Evolutionary conservation across 768 basidiomycete species (phyloP).

Genomic region (Amanita jacksonii): DNA sequence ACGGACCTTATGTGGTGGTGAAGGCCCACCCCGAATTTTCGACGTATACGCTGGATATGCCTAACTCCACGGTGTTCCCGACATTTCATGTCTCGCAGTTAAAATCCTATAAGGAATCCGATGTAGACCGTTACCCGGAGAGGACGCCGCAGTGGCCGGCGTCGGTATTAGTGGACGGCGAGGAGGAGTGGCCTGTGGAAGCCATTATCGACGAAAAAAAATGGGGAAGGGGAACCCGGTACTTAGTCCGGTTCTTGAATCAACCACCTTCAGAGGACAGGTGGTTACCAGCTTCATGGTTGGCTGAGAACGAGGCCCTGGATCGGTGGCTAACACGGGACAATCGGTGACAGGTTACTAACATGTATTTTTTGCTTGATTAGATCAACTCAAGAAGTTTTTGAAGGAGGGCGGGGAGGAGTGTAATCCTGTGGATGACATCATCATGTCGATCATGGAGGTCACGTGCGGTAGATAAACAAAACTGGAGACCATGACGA

Average conservation of each 20-base stretch:
- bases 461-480: too few relatives aligned
- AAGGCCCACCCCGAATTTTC: slow-evolving; percentile 1
- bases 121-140: slow-evolving; percentile 6
- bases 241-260: slow-evolving; percentile 11
- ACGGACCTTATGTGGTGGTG: slow-evolving; percentile 28
- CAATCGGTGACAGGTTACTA: too few relatives aligned
- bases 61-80: slow-evolving; percentile 1
- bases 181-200: slow-evolving; percentile 8
- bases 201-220: slow-evolving; percentile 3
- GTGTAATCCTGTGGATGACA: too few relatives aligned
- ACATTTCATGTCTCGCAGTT: slow-evolving; percentile 6
- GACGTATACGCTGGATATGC: slow-evolving; percentile 9
- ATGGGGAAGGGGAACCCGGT: background rate
- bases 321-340: slow-evolving; percentile 18
- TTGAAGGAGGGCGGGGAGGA: too few relatives aligned
- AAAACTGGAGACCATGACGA: too few relatives aligned
- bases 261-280: slow-evolving; percentile 11
- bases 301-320: slow-evolving; percentile 19
- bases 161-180: slow-evolving; percentile 1
- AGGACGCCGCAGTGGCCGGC: slow-evolving; percentile 2
- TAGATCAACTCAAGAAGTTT: too few relatives aligned
- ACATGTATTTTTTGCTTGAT: too few relatives aligned
- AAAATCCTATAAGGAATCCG: slow-evolving; percentile 1
- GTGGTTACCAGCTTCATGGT: slow-evolving; percentile 24
- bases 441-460: too few relatives aligned